Evolutionary conservation across 495 filamentous ascomycete species (phyloP), one percentile per base, ranked within the genome.

Genomic region (Clavariopsis aquatica): DNA sequence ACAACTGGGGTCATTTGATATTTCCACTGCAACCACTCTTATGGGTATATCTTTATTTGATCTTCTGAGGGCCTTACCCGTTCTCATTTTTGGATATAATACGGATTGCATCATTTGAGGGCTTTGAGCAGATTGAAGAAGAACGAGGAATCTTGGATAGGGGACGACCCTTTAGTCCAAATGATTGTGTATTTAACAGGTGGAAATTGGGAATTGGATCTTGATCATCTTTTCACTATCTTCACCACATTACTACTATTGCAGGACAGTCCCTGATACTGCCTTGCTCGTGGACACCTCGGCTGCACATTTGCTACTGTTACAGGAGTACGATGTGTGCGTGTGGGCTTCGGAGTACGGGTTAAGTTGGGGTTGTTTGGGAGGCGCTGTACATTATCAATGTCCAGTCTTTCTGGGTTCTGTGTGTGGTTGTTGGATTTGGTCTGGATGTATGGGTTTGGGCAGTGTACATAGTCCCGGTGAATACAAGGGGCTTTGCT

Each of bases 141-240:
- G 31, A 34, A 43, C 13, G 38, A 31, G 13, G 29, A 20, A 24
- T 23, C 15, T 28, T 57, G 24, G 3, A 36, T 15, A 60, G n/a
- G 45, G 38, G 46, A 41, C 15, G 19, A 9, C 51, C 47, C 20
- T 31, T 49, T 60, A 12, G 19, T 31, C 17, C 29, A 28, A 5
- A 64, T 29, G 52, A 64, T 57, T 64, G 61, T 64, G 61, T 64
- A 64, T 57, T 64, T 64, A 64, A 23, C 45, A 38, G 26, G 8
- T 10, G 19, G 47, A 22, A 49, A 49, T 49, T 4, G 47, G 43
- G 15, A 24, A 49, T 22, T 24, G 15, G 17, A 36, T 56, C n/a
- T 7, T 38, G 12, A 56, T 38, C 29, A 56, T 43, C 13, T 43
- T 36, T 36, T 36, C 13, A 6, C 38, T 43, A n/a, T 43, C 8